Evolutionary conservation across 75 land plant genomes (phyloP).

Genomic region (Selaginella tamariscina): DNA sequence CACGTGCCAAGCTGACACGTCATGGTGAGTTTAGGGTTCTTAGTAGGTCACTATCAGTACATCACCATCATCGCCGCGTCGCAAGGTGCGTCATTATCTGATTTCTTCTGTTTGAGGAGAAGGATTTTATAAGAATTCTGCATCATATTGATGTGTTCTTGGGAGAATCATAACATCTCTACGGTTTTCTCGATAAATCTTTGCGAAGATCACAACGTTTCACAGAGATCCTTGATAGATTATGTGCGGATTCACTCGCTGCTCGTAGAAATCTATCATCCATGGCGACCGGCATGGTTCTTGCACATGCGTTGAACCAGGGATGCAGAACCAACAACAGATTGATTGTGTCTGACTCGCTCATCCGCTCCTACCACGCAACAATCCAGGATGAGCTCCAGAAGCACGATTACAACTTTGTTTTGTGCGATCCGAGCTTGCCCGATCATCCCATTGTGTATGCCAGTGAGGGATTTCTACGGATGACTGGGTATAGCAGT

Average conservation of each 20-base stretch:
- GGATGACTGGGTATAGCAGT: slow-evolving; percentile 54
- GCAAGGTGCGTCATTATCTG: too few relatives aligned
- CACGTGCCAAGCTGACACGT: too few relatives aligned
- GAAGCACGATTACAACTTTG: slow-evolving; percentile 33
- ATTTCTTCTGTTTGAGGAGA: too few relatives aligned
- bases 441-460: slow-evolving; percentile 73
- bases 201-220: background rate
- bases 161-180: background rate
- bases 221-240: background rate
- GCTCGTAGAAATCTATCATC: background rate
- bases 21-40: too few relatives aligned
- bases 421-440: slow-evolving; percentile 55
- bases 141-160: background rate
- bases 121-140: too few relatives aligned
- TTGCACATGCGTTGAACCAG: slow-evolving; percentile 5
- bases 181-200: background rate
- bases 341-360: slow-evolving; percentile 16
- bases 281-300: slow-evolving; percentile 8
- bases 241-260: background rate
- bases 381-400: slow-evolving; percentile 41
- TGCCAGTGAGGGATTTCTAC: slow-evolving; percentile 66
- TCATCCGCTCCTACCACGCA: slow-evolving; percentile 32
- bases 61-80: too few relatives aligned
- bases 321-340: slow-evolving; percentile 10
- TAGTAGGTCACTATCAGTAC: too few relatives aligned